Percentiles rank a stretch among this genome's conserved stretches.
phyloP scores from a whole-genome alignment of 495 filamentous ascomycete genomes.

The Penicillium mononematosum region DNA sequence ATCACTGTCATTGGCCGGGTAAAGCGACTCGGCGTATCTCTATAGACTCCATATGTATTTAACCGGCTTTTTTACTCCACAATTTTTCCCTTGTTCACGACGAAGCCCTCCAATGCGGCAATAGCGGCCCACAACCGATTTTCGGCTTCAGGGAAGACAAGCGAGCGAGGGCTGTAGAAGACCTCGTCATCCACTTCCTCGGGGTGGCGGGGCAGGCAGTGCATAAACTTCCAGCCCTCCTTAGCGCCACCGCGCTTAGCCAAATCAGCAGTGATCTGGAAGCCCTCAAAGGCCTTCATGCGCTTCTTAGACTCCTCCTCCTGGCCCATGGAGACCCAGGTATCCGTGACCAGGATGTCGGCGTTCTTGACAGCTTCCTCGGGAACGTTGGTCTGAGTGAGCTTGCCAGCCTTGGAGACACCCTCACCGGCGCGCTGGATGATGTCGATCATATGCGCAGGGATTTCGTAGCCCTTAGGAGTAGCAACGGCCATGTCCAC shows the following conservation, averaged over 20 bases:
- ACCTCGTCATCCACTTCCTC: conserved; percentile 96
- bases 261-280: conserved; percentile 81
- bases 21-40: background rate
- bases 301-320: conserved; percentile 76
- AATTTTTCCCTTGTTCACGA: conserved; percentile 83
- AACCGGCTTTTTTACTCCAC: conserved; percentile 32
- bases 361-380: conserved; percentile 87
- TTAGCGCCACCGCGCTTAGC: conserved; percentile 85
- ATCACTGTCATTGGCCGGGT: conserved; percentile 11
- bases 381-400: conserved; percentile 72
- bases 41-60: background rate
- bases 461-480: conserved; percentile 78
- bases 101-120: conserved; percentile 81
- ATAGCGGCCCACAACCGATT: conserved; percentile 91
- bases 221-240: conserved; percentile 94
- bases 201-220: conserved; percentile 89
- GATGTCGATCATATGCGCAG: conserved; percentile 62
- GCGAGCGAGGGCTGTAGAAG: conserved; percentile 75
- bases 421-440: conserved; percentile 61
- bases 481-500: conserved; percentile 83
- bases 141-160: conserved; percentile 93
- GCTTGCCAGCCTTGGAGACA: conserved; percentile 57
- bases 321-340: conserved; percentile 97
- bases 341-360: conserved; percentile 91
- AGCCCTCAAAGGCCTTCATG: conserved; percentile 80